Percentiles rank a stretch among this genome's conserved stretches.
Evolutionary conservation across 441 rosid species (phyloP).

Genomic region (Populus hybrid): DNA sequence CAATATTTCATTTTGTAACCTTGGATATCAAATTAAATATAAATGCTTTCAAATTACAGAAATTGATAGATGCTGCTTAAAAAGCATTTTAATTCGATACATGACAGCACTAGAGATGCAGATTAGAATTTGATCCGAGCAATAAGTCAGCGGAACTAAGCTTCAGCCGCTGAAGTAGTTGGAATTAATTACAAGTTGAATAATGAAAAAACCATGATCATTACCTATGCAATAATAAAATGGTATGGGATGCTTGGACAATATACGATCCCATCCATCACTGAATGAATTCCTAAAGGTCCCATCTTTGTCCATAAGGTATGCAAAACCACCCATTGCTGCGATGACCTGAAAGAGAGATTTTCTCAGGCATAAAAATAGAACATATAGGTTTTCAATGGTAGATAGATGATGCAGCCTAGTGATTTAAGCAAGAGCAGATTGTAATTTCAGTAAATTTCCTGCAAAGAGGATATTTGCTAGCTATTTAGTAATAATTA

Average conservation of each 20-base stretch:
- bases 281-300: conserved; percentile 86
- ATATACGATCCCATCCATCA: conserved; percentile 93
- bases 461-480: not conserved
- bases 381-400: not conserved
- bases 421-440: not conserved
- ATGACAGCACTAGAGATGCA: not conserved
- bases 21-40: not conserved
- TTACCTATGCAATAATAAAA: conserved; percentile 94
- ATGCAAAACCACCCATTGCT: conserved; percentile 80
- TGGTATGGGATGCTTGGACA: conserved; percentile 94
- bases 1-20: not conserved
- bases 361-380: not conserved
- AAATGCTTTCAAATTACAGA: not conserved
- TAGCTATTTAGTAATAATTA: not conserved
- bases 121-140: not conserved
- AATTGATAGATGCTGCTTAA: not conserved
- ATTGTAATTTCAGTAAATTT: not conserved
- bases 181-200: not conserved
- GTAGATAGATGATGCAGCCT: not conserved
- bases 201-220: not conserved
- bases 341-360: conserved; percentile 54
- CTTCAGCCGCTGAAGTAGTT: not conserved
- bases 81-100: not conserved
- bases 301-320: conserved; percentile 91
- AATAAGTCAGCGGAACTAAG: not conserved